These are phyloP conservation scores for Botryotinia convoluta DNA, from an alignment of 2,329 filamentous ascomycete species.

Conservation along the genomic window DNA sequence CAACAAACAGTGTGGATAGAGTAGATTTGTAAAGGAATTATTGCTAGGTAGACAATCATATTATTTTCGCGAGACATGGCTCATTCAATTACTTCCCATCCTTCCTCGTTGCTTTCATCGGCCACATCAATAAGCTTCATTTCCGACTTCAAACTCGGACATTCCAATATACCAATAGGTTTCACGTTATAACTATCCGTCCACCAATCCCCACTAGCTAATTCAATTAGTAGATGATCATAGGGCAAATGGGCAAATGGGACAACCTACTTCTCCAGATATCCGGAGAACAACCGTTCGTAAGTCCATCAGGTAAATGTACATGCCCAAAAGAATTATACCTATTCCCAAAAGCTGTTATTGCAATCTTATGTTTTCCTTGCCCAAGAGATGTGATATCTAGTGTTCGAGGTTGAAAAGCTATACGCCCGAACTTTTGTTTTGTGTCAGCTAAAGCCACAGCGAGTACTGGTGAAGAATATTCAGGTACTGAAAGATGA, in stretches of 20 bases:
- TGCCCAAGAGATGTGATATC: conserved; percentile 24
- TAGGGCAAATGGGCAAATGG: neutral
- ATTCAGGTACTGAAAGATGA: conserved; percentile 19
- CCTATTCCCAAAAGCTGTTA: conserved; percentile 36
- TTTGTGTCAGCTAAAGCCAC: conserved; percentile 19
- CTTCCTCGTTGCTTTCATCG: neutral
- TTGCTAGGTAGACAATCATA: neutral
- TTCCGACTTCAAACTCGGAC: conserved; percentile 16
- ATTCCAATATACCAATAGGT: conserved; percentile 26
- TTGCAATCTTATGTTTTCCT: conserved; percentile 26
- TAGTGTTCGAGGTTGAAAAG: conserved; percentile 32
- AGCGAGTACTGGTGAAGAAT: conserved; percentile 31
- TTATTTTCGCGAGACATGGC: neutral
- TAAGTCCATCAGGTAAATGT: conserved; percentile 31
- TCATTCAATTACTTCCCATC: neutral
- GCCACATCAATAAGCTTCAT: neutral
- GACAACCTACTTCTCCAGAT: conserved; percentile 31
- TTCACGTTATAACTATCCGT: conserved; percentile 29
- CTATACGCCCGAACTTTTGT: conserved; percentile 30
- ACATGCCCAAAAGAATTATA: conserved; percentile 36
- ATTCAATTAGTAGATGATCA: neutral
- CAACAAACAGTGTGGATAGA: conserved; percentile 14
- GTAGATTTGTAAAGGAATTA: neutral
- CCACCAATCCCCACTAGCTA: conserved; percentile 30
- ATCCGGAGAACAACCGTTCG: conserved; percentile 28